A percentile compares a stretch with the other conserved stretches of the same genome.
Conservation (phyloP, 2,329 filamentous ascomycete genomes). For the Lasiodiplodia sp. region DNA sequence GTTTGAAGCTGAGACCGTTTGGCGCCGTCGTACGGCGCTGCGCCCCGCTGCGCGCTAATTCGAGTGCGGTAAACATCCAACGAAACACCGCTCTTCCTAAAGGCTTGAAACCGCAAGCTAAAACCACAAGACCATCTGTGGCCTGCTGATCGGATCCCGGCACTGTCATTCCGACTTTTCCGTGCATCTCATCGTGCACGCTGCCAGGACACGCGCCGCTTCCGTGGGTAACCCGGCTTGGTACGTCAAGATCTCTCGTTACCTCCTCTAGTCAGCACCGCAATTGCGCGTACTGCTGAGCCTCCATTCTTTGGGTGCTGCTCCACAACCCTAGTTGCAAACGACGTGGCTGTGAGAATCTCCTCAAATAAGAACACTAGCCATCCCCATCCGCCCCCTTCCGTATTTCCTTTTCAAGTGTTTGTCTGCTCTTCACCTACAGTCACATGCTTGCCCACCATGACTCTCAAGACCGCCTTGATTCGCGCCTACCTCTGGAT, state of each 20-base stretch:
- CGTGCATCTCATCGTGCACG: not conserved
- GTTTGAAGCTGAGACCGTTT: not conserved
- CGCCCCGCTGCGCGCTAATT: slow-evolving; percentile 24
- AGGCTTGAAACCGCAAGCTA: slow-evolving; percentile 11
- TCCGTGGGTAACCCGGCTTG: slow-evolving; percentile 24
- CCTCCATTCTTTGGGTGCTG: slow-evolving; percentile 10
- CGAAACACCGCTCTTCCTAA: slow-evolving; percentile 7
- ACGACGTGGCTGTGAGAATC: slow-evolving; percentile 12
- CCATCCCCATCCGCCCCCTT: slow-evolving; percentile 1
- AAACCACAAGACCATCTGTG: not conserved
- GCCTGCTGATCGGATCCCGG: slow-evolving; percentile 18
- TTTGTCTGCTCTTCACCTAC: not conserved
- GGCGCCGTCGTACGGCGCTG: slow-evolving; percentile 5
- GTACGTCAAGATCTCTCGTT: slow-evolving; percentile 13
- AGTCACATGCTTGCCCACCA: slow-evolving; percentile 8
- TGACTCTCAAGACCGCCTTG: slow-evolving; percentile 22
- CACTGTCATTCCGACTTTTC: slow-evolving; percentile 14
- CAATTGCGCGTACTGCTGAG: slow-evolving; percentile 20
- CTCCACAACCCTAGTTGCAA: slow-evolving; percentile 7
- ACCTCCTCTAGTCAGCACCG: slow-evolving; percentile 23
- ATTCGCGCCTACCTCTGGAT: slow-evolving; percentile 28
- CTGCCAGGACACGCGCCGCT: not conserved
- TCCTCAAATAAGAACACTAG: slow-evolving; percentile 1
- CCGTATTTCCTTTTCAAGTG: not conserved
- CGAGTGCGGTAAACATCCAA: slow-evolving; percentile 18